Evolutionary conservation across 345 rosid species (phyloP).

Genomic region (Linum tenue): DNA sequence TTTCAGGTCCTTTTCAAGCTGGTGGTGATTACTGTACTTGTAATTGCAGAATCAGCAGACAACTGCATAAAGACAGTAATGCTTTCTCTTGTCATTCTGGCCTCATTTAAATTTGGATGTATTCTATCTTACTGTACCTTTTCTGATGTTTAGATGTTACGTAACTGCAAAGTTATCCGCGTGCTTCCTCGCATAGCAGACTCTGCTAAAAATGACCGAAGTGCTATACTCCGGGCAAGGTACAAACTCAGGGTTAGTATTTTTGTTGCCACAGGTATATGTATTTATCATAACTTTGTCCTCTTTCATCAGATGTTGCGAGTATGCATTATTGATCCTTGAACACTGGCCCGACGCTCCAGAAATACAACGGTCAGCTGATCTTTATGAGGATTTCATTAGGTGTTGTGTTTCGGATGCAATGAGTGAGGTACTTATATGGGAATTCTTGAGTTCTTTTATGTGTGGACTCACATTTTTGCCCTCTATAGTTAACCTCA

Average conservation of each 20-base stretch:
- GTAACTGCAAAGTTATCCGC: slow-evolving; percentile 90
- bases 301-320: slow-evolving; percentile 62
- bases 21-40: slow-evolving; percentile 99
- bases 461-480: background rate
- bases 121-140: slow-evolving; percentile 8
- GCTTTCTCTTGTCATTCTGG: slow-evolving; percentile 7
- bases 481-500: background rate
- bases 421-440: slow-evolving; percentile 83
- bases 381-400: slow-evolving; percentile 78
- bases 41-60: slow-evolving; percentile 98
- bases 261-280: background rate
- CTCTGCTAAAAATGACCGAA: slow-evolving; percentile 87
- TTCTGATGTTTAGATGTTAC: slow-evolving; percentile 62
- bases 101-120: background rate
- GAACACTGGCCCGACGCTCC: slow-evolving; percentile 99
- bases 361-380: slow-evolving; percentile 87
- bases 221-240: slow-evolving; percentile 90
- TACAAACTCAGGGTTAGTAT: slow-evolving; percentile 18
- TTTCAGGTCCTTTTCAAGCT: slow-evolving; percentile 98
- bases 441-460: background rate
- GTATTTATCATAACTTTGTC: slow-evolving; percentile 6
- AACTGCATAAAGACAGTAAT: slow-evolving; percentile 94
- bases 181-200: slow-evolving; percentile 90
- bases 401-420: slow-evolving; percentile 95
- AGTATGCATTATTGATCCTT: slow-evolving; percentile 82